These are phyloP conservation scores for Linderniella brevidens DNA, from an alignment of 257 asterid genomes.

Conservation along the genomic window DNA sequence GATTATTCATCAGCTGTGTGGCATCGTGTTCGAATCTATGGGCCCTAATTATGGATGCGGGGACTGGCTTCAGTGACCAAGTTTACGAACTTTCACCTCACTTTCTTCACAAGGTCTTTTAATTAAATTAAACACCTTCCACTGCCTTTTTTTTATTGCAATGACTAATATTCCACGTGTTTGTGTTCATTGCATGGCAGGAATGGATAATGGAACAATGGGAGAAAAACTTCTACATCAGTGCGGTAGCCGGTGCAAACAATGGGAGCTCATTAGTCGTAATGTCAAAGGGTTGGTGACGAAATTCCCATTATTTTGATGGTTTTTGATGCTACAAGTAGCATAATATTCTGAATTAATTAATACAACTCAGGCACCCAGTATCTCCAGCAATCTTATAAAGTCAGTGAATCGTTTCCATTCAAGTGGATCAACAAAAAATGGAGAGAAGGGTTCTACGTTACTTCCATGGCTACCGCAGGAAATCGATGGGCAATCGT, in stretches of 20 bases:
- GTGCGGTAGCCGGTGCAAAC: slow-evolving; percentile 51
- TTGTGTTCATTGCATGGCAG: slow-evolving; percentile 14
- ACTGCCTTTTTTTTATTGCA: slow-evolving; percentile 4
- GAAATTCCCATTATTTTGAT: slow-evolving; percentile 1
- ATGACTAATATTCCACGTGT: not conserved
- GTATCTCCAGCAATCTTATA: slow-evolving; percentile 49
- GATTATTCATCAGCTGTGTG: slow-evolving; percentile 46
- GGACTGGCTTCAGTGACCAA: slow-evolving; percentile 55
- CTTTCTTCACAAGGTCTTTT: slow-evolving; percentile 64
- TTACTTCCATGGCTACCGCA: slow-evolving; percentile 66
- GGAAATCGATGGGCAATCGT: slow-evolving; percentile 53
- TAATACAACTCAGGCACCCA: slow-evolving; percentile 28
- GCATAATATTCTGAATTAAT: slow-evolving; percentile 6
- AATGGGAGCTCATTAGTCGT: slow-evolving; percentile 51
- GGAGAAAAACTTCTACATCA: slow-evolving; percentile 54
- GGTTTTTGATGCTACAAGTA: not conserved
- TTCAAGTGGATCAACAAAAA: slow-evolving; percentile 62
- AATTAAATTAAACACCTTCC: no score
- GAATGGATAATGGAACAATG: slow-evolving; percentile 70
- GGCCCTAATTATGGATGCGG: slow-evolving; percentile 76
- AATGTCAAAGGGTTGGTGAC: slow-evolving; percentile 57
- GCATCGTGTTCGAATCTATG: slow-evolving; percentile 53
- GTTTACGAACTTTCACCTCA: slow-evolving; percentile 42
- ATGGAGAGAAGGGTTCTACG: slow-evolving; percentile 62
- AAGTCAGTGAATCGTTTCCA: slow-evolving; percentile 59